Base-by-base conservation (phyloP, 23 red algal species). In the Agarophyton chilense region DNA sequence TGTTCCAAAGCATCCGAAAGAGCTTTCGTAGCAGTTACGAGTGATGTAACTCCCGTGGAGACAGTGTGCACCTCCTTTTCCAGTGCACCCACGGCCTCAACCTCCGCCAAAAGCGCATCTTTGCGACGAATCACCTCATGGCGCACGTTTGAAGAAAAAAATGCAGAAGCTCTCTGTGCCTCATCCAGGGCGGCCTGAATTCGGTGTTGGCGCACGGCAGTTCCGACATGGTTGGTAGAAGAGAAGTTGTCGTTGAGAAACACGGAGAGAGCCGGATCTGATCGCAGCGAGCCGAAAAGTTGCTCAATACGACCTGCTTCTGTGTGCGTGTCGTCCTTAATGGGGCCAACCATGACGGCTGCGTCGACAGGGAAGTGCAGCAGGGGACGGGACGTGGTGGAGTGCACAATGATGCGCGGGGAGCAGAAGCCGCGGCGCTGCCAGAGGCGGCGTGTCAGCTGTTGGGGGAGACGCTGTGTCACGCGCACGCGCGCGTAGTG, bases 91-190 rank as follows among this genome's bases (percentile, higher is more conserved):
- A 95, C 93, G 17, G 79, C 86, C 10, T 89, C 93, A 12, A 95
- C 93, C 49, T 95, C 93, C 13, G 82, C 86, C 31, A 95, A 79
- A 9, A 95, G 73, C 8, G 93, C 93, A 52, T 95, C 93, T 66
- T 95, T 87, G 2, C 85, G 80, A 49, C 84, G 87, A 44, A 95
- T 77, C 19, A 95, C 93, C 40, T 95, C 86, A 21, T 89, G 85
- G 36, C 93, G 87, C 13, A 95, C 93, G 50, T 56, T 80, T 29
- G 84, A 78, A 39, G 86, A 65, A 34, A 95, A 61, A 72, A 80
- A 79, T 18, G 82, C 33, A 31, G 85, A 88, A 24, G 93, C 93
- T 61, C 71, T 38, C 34, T 88, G 85, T 18, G 93, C 81, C 11
- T 82, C 93, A 7, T 78, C 68, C 2, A 95, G 93, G 13, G 93